Base-by-base conservation (phyloP, 805 yeast genomes). In the Metschnikowia baotianmanensis region DNA sequence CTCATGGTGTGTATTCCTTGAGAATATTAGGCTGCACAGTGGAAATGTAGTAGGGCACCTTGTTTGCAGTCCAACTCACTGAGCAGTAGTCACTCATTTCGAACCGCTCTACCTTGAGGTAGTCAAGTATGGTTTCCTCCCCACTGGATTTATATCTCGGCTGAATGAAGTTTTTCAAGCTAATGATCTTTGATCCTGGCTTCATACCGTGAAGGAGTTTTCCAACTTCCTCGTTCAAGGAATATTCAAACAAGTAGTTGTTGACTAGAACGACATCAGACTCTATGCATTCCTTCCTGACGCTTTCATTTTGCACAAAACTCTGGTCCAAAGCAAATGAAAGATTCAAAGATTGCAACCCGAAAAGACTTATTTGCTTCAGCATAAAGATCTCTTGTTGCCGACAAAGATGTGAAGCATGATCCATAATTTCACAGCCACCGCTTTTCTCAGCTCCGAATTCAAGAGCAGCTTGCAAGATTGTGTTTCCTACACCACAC, bases 401-500 rank as follows among this genome's bases (percentile, higher is more conserved):
- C 29, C 69, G 71, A 1, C 91, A 83, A 35, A 89, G 66, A 6
- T 69, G 66, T 9, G 90, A 83, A 0, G 96, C 95, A 50, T 82
- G 82, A 13, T 75, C 76, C 95, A 89, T 89, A 34, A 90, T 76
- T 58, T 90, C 97, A 61, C 91, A 86, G 1, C 97, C 97, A 55
- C 86, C 87, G 59, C 95, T 82, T 12, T 57, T 50, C 38, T 71
- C 71, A 45, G 89, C 84, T 2, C 96, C 96, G 57, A 77, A 80
- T 53, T 89, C 96, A 25, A 90, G 61, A 0, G 96, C 88, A 0
- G 96, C 95, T 59, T 89, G 96, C 30, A 89, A 73, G 0, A 85
- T 83, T 43, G 96, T 87, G 57, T 90, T 90, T 0, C 96, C 97
- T 12, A 90, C 96, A 12, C 97, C 97, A 0, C 96, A 87, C 0